Conservation (phyloP, 2,329 filamentous ascomycete species). For the Penicillium vulpinum region DNA sequence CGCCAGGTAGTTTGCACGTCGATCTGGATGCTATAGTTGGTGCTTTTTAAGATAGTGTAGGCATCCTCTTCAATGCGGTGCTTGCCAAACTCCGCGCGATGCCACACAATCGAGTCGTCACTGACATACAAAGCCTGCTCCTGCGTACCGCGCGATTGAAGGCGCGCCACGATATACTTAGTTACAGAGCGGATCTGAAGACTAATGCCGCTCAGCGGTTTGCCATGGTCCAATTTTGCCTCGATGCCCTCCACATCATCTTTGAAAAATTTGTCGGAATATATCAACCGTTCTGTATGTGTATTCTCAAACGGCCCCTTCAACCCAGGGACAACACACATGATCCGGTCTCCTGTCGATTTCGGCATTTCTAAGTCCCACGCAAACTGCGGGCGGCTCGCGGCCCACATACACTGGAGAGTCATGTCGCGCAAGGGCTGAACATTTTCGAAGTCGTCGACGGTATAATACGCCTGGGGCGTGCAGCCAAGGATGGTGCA, state of each 20-base stretch:
- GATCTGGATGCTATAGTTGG: constrained; percentile 96
- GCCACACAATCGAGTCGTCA: constrained; percentile 80
- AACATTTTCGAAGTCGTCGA: constrained; percentile 74
- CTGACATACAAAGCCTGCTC: constrained; percentile 93
- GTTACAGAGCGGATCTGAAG: constrained; percentile 81
- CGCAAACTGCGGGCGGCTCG: constrained; percentile 68
- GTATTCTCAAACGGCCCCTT: constrained; percentile 66
- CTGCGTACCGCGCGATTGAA: constrained; percentile 73
- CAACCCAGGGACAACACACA: constrained; percentile 77
- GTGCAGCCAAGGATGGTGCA: constrained; percentile 66
- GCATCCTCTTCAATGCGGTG: constrained; percentile 81
- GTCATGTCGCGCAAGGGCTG: constrained; percentile 68
- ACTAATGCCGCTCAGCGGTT: constrained; percentile 70
- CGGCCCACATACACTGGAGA: constrained; percentile 83
- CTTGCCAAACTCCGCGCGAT: constrained; percentile 84
- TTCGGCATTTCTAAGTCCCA: constrained; percentile 56
- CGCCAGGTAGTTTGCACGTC: constrained; percentile 74
- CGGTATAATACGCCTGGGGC: constrained; percentile 70
- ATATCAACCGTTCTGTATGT: constrained; percentile 69
- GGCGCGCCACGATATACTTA: constrained; percentile 81
- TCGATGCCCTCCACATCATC: constrained; percentile 60
- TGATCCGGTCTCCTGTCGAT: constrained; percentile 67
- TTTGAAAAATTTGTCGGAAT: constrained; percentile 81
- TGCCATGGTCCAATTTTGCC: constrained; percentile 71
- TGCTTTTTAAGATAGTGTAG: constrained; percentile 93